Base-by-base conservation (phyloP, 306 rosid species). In the Vigna angularis region DNA sequence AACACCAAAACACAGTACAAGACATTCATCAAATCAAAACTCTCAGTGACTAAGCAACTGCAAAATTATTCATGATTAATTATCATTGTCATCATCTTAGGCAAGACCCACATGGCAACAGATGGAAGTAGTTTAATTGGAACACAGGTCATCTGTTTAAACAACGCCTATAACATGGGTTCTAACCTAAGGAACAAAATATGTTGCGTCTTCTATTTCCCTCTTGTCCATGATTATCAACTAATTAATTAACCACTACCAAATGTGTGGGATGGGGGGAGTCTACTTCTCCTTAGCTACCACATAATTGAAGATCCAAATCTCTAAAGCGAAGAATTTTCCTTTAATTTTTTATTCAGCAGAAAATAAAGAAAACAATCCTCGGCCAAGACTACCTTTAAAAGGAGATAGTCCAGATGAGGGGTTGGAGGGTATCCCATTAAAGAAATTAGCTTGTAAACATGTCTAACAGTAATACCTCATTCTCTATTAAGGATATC, bases 11-110 rank as follows among this genome's bases (percentile, higher is more conserved):
- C 66, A 66, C 72, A 71, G 6, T 10, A 68, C 13, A 24, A 62
- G 40, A 42, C 49, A 82, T 48, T 79, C 22, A 47, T 72, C 57
- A 72, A 75, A 71, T 64, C 72, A 70, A 73, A 61, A 48, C 18
- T 49, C 42, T 22, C 24, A 36, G 9, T 11, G 66, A 50, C 74
- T 73, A 20, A 40, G 70, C 52, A 78, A 52, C 59, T 32, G 42
- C 30, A 42, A 61, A 70, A 8, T 44, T 65, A 64, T 22, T 38
- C 6, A 26, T 51, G 14, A 67, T 66, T 42, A 66, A 4, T 64
- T 8, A 47, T 40, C 8, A 2, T 34, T 1, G 6, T 36, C 63
- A 73, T 73, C 70, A 57, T 64, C 49, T 17, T 4, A 2, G 24
- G 18, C 3, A 9, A 8, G 10, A 63, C 17, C 28, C 5, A 49